Evolutionary conservation across 83 land plant species (phyloP), one percentile per base, ranked within the genome.

Genomic region (Thuja plicata): DNA sequence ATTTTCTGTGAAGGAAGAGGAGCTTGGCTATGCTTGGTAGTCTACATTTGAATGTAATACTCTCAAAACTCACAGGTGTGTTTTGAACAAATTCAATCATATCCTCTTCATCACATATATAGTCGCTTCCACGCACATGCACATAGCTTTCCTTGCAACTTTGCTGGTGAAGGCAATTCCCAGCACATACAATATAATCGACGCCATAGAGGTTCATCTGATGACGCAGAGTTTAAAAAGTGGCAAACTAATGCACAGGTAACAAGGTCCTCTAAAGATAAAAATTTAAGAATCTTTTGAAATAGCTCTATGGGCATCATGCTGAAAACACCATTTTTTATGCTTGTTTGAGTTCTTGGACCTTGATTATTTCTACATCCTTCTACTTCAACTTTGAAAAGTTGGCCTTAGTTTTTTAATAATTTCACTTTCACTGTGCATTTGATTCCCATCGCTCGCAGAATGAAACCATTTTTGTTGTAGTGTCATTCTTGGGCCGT

Each of bases 21-120:
- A 76, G 96, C 92, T 89, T 98, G 99, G 89, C 99, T 98, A 88
- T 99, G 93, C 88, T 97, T 98, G 27, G 99, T 98, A 38, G 93
- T 96, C 73, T 98, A 97, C 99, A 98, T 98, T 90, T 98, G 99
- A 41, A 98, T 93, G 90, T 96, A 98, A 83, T 96, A 98, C 92
- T 98, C 98, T 77, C 94, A 94, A 85, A 97, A 97, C 88, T 98
- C 98, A 37, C 38, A 71, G 96, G 95, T 19, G 99, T 94, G 82
- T 94, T 95, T 86, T 96, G 89, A 19, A 94, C 95, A 88, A 95
- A 95, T 83, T 96, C 97, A 60, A 88, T 82, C 99, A 96, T 92
- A 90, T 98, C 99, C 17, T 98, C 96, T 86, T 91, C 89, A 90
- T 98, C 99, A 30, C 97, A 97, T 97, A 87, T 98, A 98, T 17